Conservation (phyloP, 345 rosid genomes). For the Raphanus raphanistrum region DNA sequence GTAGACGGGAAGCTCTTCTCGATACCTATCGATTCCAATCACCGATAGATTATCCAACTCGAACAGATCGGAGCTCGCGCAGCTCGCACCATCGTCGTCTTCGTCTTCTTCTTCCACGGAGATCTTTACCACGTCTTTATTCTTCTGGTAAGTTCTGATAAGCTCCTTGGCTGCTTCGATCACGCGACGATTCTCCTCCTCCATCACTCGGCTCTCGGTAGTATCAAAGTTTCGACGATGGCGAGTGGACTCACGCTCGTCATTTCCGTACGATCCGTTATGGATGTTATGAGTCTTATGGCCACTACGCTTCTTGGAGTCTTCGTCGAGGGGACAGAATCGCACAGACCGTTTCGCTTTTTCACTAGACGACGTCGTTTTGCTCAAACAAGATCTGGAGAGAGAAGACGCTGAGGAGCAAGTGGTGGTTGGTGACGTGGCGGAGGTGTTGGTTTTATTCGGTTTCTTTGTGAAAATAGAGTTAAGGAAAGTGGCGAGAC, state of each 20-base stretch:
- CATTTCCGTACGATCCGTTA: not conserved
- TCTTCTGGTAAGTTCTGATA: constrained; percentile 57
- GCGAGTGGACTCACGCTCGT: constrained; percentile 26
- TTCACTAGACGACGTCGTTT: constrained; percentile 56
- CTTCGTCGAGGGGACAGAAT: constrained; percentile 75
- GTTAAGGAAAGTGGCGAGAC: constrained; percentile 71
- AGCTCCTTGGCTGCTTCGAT: constrained; percentile 74
- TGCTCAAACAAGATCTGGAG: constrained; percentile 83
- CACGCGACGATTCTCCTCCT: constrained; percentile 64
- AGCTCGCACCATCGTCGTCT: constrained; percentile 34
- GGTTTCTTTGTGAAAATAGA: constrained; percentile 62
- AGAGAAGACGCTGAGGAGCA: constrained; percentile 81
- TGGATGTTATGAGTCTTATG: not conserved
- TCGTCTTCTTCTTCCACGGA: constrained; percentile 20
- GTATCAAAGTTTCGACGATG: constrained; percentile 1
- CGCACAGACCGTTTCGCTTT: constrained; percentile 65
- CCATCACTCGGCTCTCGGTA: constrained; percentile 22
- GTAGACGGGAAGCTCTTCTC: constrained; percentile 90
- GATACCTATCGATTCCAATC: constrained; percentile 46
- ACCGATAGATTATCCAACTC: constrained; percentile 75
- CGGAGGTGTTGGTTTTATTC: not conserved
- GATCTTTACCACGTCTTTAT: constrained; percentile 14
- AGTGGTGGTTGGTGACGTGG: constrained; percentile 38
- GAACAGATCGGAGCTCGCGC: constrained; percentile 54
- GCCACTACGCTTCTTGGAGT: constrained; percentile 32